A percentile compares a stretch with the other conserved stretches of the same genome.
Conservation (phyloP, 2,329 filamentous ascomycete genomes). For the Cladophialophora carrionii region DNA sequence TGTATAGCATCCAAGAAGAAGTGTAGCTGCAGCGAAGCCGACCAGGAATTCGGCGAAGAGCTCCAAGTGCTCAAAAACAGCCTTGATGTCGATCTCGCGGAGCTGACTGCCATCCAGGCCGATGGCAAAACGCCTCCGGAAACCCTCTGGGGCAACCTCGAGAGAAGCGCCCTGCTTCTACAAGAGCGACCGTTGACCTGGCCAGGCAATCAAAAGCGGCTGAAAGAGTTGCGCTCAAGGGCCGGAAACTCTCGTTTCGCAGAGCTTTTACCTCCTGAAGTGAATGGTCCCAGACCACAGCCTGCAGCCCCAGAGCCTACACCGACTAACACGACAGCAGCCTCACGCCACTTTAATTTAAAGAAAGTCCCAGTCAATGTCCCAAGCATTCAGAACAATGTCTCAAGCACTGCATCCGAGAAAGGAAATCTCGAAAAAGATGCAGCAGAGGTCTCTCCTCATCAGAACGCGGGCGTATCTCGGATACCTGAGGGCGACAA, state of each 20-base stretch:
- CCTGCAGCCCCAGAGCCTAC: background rate
- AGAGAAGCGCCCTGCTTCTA: constrained; percentile 6
- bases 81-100: constrained; percentile 9
- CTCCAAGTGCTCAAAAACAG: constrained; percentile 16
- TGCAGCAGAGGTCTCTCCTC: background rate
- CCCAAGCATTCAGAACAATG: constrained; percentile 25
- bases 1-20: constrained; percentile 18
- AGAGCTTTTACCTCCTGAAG: constrained; percentile 6
- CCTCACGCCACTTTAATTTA: constrained; percentile 10
- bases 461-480: background rate
- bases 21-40: constrained; percentile 16
- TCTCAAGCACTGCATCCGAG: constrained; percentile 17
- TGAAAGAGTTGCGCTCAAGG: constrained; percentile 9
- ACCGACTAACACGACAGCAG: background rate
- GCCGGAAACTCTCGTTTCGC: constrained; percentile 3
- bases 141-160: constrained; percentile 13
- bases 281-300: background rate
- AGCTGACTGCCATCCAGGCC: background rate
- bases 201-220: constrained; percentile 13
- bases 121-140: background rate
- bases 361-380: constrained; percentile 25
- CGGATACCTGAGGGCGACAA: background rate
- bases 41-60: constrained; percentile 11
- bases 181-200: constrained; percentile 12
- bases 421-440: constrained; percentile 15